Evolutionary conservation across 2,329 filamentous ascomycete genomes (phyloP).

Genomic region (Apiospora phragmitis): DNA sequence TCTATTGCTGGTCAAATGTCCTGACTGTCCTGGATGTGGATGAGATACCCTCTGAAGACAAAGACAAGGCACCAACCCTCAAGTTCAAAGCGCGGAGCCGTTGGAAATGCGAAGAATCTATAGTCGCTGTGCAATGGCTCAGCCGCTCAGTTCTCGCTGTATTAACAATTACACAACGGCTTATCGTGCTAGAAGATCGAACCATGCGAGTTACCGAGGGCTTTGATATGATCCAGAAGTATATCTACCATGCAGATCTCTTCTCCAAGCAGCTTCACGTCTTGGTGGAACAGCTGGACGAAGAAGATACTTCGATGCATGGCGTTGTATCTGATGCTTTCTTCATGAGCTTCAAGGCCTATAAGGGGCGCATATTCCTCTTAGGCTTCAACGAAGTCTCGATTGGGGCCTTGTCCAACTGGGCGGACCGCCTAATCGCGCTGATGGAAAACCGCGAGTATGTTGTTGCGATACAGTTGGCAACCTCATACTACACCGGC

Average conservation of each 20-base stretch:
- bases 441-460: constrained; percentile 98
- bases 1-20: constrained; percentile 99
- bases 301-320: constrained; percentile 86
- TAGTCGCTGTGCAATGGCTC: constrained; percentile 95
- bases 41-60: constrained; percentile 66
- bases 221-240: constrained; percentile 87
- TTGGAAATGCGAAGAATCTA: constrained; percentile 93
- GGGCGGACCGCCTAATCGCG: constrained; percentile 90
- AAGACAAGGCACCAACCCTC: constrained; percentile 75
- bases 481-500: constrained; percentile 88
- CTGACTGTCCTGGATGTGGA: constrained; percentile 89
- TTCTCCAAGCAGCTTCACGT: constrained; percentile 85
- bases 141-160: constrained; percentile 90
- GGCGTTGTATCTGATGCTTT: constrained; percentile 96
- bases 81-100: constrained; percentile 80
- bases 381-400: constrained; percentile 93
- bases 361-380: constrained; percentile 90
- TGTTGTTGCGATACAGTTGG: constrained; percentile 84
- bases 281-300: constrained; percentile 85
- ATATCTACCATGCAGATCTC: constrained; percentile 87
- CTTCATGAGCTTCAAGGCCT: constrained; percentile 95
- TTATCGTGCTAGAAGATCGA: constrained; percentile 89
- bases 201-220: constrained; percentile 90
- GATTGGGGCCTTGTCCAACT: constrained; percentile 91
- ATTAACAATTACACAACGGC: constrained; percentile 88